Base-by-base conservation (phyloP, 2,329 filamentous ascomycete genomes). In the Trichoderma sp. region DNA sequence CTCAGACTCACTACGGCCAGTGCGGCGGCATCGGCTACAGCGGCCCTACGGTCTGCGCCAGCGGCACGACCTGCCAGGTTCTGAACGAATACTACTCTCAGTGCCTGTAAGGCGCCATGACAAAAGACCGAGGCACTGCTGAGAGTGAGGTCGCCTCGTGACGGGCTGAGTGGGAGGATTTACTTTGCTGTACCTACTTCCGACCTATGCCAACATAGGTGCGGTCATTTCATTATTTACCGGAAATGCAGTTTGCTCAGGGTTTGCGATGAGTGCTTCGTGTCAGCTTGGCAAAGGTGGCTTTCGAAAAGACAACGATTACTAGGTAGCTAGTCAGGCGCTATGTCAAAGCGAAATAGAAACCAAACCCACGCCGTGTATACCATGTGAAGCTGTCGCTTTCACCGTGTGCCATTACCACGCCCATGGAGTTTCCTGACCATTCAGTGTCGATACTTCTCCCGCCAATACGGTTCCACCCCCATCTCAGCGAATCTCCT, bases 21-120 rank as follows among this genome's bases (percentile, higher is more conserved):
- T 80, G 78, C 50, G 78, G 77, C 21, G 78, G 79, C 5, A 66
- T 19, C 52, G 73, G 70, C 39, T 80, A 70, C 66, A 73, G 55
- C 15, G 79, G 79, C 24, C 70, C 75, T 44, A 79, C 72, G 2
- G 67, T 63, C 5, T 81, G 79, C 68, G 72, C 66, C 28, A 68
- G 72, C 19, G 74, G 74, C 14, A 75, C 64, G 39, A 78, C 72
- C 19, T 81, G 79, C 73, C 72, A 68, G 47, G 73, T 71, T 56
- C 43, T 72, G 62, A 81, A 80, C 71, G 71, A 73, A 50, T 80
- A 69, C 67, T 81, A 80, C 72, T 76, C 63, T 17, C 79, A 81
- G 69, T 81, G 79, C 69, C 64, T 78, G 65, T 80, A 73, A 72
- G 64, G 39, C 24, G 5, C 41, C 12, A 12, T n/a, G 41, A 44